These are phyloP conservation scores for Pyropia yezoensis DNA, from an alignment of 23 red algal species.

Conservation along the genomic window DNA sequence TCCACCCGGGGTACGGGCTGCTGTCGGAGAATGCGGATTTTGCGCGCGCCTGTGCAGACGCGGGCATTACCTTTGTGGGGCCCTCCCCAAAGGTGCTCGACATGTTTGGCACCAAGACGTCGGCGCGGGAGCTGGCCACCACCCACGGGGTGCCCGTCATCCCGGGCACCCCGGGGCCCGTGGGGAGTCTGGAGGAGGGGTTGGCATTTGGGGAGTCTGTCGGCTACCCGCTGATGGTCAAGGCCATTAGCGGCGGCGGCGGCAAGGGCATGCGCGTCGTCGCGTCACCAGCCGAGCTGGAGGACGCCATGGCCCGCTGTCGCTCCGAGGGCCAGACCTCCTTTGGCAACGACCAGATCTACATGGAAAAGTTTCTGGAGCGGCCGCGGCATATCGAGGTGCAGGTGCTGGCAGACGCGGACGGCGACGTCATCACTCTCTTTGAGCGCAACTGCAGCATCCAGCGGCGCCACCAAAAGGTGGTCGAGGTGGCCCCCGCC, in stretches of 20 bases:
- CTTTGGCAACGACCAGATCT: conserved; percentile 31
- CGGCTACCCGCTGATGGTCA: conserved; percentile 43
- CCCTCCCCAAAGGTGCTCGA: conserved; percentile 1
- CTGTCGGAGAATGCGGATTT: conserved; percentile 31
- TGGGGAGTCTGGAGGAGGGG: conserved; percentile 1
- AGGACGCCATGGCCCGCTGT: conserved; percentile 1
- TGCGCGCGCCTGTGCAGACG: conserved; percentile 8
- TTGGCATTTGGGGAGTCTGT: conserved; percentile 3
- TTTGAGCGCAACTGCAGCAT: conserved; percentile 48
- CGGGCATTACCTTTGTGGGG: conserved; percentile 37
- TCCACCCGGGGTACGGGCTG: conserved; percentile 48
- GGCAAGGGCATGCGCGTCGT: conserved; percentile 49
- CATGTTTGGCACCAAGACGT: conserved; percentile 24
- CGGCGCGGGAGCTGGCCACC: conserved; percentile 15
- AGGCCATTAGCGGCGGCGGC: conserved; percentile 34
- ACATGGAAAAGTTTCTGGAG: conserved; percentile 36
- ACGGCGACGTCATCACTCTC: conserved; percentile 19
- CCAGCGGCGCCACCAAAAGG: conserved; percentile 46
- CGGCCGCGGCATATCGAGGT: conserved; percentile 44
- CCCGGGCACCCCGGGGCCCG: conserved; percentile 16
- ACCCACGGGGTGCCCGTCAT: conserved; percentile 18
- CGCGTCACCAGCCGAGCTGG: conserved; percentile 1
- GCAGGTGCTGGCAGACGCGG: conserved; percentile 30
- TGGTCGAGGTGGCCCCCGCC: conserved; percentile 16
- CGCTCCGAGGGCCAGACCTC: conserved; percentile 17